Percentiles rank a stretch among this genome's conserved stretches.
Conservation (phyloP, 768 basidiomycete species). For the Lactifluus volemus region DNA sequence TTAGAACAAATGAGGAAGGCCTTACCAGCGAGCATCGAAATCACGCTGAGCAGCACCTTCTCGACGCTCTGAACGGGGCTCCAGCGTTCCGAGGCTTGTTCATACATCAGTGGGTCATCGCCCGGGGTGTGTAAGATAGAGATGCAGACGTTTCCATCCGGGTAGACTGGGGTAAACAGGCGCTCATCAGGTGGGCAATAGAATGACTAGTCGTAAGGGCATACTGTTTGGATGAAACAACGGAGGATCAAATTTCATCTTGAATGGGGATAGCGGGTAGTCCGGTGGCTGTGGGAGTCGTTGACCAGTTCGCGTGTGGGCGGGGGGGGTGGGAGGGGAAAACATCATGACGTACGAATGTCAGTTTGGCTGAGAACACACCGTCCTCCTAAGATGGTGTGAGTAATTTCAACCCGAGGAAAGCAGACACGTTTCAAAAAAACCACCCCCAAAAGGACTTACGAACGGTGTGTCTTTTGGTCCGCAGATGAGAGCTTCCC, state of each 20-base stretch:
- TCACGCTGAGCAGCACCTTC: conserved; percentile 91
- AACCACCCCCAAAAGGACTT: conserved; percentile 24
- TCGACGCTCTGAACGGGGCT: conserved; percentile 98
- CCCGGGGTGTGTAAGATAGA: conserved; percentile 95
- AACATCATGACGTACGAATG: conserved; percentile 58
- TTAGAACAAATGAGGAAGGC: conserved; percentile 19
- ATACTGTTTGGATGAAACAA: conserved; percentile 95
- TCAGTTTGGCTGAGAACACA: conserved; percentile 84
- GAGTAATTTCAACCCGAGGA: background rate
- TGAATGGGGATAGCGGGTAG: conserved; percentile 97
- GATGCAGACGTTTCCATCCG: conserved; percentile 96
- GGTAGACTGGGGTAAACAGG: conserved; percentile 57
- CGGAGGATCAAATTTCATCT: conserved; percentile 98
- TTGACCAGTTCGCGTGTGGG: background rate
- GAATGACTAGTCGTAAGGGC: background rate
- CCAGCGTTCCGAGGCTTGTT: conserved; percentile 94
- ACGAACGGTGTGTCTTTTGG: conserved; percentile 95
- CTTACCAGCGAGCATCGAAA: conserved; percentile 91
- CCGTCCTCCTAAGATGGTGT: conserved; percentile 69
- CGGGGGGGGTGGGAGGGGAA: background rate
- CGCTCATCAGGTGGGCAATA: background rate
- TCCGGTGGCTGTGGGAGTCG: conserved; percentile 57
- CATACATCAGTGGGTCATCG: conserved; percentile 88
- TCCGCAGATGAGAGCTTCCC: conserved; percentile 92
- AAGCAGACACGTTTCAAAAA: background rate